A percentile compares a stretch with the other conserved stretches of the same genome.
These are phyloP conservation scores for Boechera stricta DNA, from an alignment of 345 rosid species.

Conservation along the genomic window DNA sequence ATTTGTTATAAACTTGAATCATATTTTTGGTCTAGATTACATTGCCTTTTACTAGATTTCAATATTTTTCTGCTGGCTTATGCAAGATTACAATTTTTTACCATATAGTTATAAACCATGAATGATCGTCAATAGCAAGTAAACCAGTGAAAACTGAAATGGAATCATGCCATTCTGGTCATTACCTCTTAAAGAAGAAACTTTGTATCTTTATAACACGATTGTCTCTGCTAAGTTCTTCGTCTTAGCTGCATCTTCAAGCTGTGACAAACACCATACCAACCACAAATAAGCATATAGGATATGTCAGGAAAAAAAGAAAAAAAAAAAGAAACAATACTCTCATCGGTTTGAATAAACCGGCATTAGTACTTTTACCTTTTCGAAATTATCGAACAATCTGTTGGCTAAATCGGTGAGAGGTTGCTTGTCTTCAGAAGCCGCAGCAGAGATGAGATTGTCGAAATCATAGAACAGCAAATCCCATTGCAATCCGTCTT, in stretches of 20 bases:
- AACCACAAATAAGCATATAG: background rate
- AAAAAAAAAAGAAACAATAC: background rate
- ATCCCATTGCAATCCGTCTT: constrained; percentile 66
- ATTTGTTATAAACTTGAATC: background rate
- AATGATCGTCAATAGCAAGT: constrained; percentile 18
- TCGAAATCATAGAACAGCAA: constrained; percentile 77
- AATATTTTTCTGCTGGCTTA: background rate
- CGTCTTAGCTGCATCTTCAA: constrained; percentile 68
- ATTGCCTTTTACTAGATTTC: background rate
- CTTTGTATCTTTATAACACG: constrained; percentile 58
- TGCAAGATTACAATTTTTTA: constrained; percentile 4
- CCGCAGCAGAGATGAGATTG: constrained; percentile 74
- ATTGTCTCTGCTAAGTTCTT: constrained; percentile 59
- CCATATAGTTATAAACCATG: constrained; percentile 13
- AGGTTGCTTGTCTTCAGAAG: constrained; percentile 64
- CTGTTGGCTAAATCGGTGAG: constrained; percentile 77
- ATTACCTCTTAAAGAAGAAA: constrained; percentile 73
- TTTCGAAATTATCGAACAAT: constrained; percentile 78
- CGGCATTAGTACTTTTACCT: constrained; percentile 47
- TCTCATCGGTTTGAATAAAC: background rate
- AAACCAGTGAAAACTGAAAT: constrained; percentile 17
- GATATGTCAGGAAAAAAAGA: background rate
- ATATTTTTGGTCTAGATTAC: background rate
- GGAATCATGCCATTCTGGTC: constrained; percentile 61
- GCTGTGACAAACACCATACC: constrained; percentile 48